phyloP scores from a whole-genome alignment of 352 stramenopile species.

The Globisporangium cystogenes region DNA sequence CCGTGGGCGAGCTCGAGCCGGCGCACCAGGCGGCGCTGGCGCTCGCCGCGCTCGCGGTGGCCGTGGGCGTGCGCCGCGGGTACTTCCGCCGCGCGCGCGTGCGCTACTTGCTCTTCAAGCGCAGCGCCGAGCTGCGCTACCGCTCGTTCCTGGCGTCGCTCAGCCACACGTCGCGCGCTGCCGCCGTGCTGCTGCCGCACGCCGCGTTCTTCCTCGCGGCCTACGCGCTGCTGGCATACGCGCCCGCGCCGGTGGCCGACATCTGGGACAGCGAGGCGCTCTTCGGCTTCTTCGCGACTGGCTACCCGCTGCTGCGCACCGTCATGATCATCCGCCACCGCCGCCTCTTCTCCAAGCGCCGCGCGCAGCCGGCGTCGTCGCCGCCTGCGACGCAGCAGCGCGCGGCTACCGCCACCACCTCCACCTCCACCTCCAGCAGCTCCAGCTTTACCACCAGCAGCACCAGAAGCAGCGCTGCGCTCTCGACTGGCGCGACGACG shows the following conservation, averaged over 20 bases:
- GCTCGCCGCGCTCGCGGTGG: constrained; percentile 20
- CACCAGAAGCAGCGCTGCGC: no score
- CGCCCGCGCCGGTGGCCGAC: constrained; percentile 35
- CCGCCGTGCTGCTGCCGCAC: constrained; percentile 64
- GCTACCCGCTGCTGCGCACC: constrained; percentile 64
- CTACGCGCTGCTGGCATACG: constrained; percentile 42
- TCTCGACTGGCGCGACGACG: not conserved
- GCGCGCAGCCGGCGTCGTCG: not conserved
- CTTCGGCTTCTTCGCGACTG: constrained; percentile 49
- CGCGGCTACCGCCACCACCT: no score
- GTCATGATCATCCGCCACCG: constrained; percentile 55
- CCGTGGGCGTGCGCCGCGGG: constrained; percentile 53
- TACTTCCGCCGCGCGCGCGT: constrained; percentile 56
- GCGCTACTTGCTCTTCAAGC: constrained; percentile 43
- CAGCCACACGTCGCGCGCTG: constrained; percentile 56
- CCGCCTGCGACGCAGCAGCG: not conserved
- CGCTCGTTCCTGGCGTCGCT: constrained; percentile 63
- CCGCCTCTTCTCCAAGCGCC: constrained; percentile 32
- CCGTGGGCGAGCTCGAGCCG: constrained; percentile 52
- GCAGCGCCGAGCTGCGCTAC: constrained; percentile 54
- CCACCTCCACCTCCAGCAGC: no score
- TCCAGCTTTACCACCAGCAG: no score
- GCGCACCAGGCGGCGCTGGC: constrained; percentile 43
- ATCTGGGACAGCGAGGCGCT: constrained; percentile 55
- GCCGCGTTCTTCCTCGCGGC: constrained; percentile 50